A percentile compares a stretch with the other conserved stretches of the same genome.
These are phyloP conservation scores for Pyrenophora seminiperda DNA, from an alignment of 2,329 filamentous ascomycete genomes.

Conservation along the genomic window DNA sequence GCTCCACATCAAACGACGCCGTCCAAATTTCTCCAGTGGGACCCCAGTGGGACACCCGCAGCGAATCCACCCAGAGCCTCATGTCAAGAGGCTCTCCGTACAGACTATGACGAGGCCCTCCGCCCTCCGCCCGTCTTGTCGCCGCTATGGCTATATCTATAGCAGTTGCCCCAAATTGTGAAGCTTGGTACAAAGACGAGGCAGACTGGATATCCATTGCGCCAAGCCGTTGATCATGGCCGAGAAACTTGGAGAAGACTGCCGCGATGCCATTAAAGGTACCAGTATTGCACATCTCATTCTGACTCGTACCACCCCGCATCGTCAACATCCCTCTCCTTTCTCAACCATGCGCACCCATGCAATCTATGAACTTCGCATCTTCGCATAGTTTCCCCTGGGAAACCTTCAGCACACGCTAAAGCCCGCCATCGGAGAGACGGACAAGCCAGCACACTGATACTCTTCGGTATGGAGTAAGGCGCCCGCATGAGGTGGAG, in stretches of 20 bases:
- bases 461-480: slow-evolving; percentile 11
- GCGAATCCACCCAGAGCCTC: slow-evolving; percentile 18
- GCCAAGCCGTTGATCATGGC: background rate
- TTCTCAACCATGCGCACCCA: background rate
- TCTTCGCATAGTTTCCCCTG: background rate
- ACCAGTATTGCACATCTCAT: background rate
- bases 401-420: slow-evolving; percentile 8
- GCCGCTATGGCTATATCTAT: background rate
- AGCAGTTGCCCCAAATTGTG: background rate
- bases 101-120: slow-evolving; percentile 5
- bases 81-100: slow-evolving; percentile 5
- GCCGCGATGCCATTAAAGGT: background rate
- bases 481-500: slow-evolving; percentile 12
- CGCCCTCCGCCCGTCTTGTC: slow-evolving; percentile 1
- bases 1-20: slow-evolving; percentile 19
- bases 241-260: background rate
- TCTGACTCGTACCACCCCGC: slow-evolving; percentile 8
- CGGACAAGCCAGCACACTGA: background rate
- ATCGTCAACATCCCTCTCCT: background rate
- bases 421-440: background rate
- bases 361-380: background rate
- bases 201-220: background rate
- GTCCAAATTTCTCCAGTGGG: slow-evolving; percentile 13
- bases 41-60: slow-evolving; percentile 14
- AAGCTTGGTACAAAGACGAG: background rate